A percentile compares a stretch with the other conserved stretches of the same genome.
These are phyloP conservation scores for Chenopodium suecicum DNA, from an alignment of 148 eudicot species.

Conservation along the genomic window DNA sequence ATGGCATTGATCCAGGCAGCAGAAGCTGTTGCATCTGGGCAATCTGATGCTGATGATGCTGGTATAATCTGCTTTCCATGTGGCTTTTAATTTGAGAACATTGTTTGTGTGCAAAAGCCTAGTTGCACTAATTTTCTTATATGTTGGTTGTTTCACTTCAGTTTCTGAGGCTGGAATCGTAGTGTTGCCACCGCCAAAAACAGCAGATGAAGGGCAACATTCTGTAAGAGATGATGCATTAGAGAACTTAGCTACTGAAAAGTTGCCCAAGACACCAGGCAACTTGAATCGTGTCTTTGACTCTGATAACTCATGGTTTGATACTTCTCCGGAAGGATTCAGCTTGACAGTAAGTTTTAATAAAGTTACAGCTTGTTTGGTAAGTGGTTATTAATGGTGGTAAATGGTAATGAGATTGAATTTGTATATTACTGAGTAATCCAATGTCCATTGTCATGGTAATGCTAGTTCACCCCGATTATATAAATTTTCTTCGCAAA, in stretches of 20 bases:
- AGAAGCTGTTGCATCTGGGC: conserved; percentile 79
- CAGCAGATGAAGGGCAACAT: conserved; percentile 31
- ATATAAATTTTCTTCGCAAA: too few relatives aligned
- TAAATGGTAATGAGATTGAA: too few relatives aligned
- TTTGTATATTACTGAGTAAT: too few relatives aligned
- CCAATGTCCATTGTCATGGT: too few relatives aligned
- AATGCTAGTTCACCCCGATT: too few relatives aligned
- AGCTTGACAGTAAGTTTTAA: conserved; percentile 57
- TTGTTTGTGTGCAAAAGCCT: background rate
- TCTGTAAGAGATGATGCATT: conserved; percentile 31
- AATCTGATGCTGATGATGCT: conserved; percentile 57
- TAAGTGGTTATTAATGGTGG: too few relatives aligned
- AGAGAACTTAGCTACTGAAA: conserved; percentile 47
- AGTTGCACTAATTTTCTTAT: background rate
- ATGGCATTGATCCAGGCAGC: conserved; percentile 74
- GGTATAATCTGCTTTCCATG: conserved; percentile 34
- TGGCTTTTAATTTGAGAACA: conserved; percentile 14
- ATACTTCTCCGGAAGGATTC: conserved; percentile 75
- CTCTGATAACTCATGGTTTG: conserved; percentile 82
- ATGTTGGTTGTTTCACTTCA: conserved; percentile 22
- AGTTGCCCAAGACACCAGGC: conserved; percentile 68
- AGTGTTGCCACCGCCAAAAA: conserved; percentile 51
- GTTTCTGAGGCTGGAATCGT: conserved; percentile 82
- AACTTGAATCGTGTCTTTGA: conserved; percentile 47
- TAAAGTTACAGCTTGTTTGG: too few relatives aligned